Percentiles rank a stretch among this genome's conserved stretches.
Evolutionary conservation across 1,139 yeast species (phyloP).

Genomic region (Nakaseomyces bracarensis): DNA sequence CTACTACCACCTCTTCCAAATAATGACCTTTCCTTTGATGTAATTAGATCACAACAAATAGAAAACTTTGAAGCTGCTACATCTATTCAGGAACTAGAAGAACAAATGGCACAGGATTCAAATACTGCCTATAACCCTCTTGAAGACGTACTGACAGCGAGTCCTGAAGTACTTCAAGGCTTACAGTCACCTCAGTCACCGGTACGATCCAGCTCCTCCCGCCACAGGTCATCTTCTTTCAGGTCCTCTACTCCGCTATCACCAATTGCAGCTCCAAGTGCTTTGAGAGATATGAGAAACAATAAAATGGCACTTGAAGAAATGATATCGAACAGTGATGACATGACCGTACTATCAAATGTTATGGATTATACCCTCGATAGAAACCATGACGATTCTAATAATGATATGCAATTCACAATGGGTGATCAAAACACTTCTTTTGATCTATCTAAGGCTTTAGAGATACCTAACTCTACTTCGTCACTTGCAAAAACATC

Average conservation of each 20-base stretch:
- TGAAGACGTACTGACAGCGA: not conserved
- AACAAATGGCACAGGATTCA: not conserved
- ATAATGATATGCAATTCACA: constrained; percentile 1
- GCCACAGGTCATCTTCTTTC: constrained; percentile 1
- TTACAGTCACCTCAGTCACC: constrained; percentile 4
- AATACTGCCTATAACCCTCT: not conserved
- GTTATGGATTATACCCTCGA: not conserved
- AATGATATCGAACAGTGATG: constrained; percentile 3
- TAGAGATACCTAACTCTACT: constrained; percentile 22
- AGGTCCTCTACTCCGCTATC: constrained; percentile 6
- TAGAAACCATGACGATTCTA: not conserved
- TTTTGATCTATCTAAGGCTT: constrained; percentile 29
- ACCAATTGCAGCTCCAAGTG: constrained; percentile 2
- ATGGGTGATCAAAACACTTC: constrained; percentile 15
- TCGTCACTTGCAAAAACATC: constrained; percentile 4
- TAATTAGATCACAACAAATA: constrained; percentile 3
- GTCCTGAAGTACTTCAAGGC: not conserved
- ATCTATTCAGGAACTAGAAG: constrained; percentile 2
- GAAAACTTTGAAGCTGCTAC: constrained; percentile 3
- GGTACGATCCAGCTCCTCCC: not conserved
- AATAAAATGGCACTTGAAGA: constrained; percentile 3
- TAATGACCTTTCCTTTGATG: constrained; percentile 5
- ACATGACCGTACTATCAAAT: not conserved
- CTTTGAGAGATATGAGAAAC: constrained; percentile 1
- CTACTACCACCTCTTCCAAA: constrained; percentile 29